Base-by-base conservation (phyloP, 2,329 filamentous ascomycete genomes). In the Arthrobotrys entomopaga region DNA sequence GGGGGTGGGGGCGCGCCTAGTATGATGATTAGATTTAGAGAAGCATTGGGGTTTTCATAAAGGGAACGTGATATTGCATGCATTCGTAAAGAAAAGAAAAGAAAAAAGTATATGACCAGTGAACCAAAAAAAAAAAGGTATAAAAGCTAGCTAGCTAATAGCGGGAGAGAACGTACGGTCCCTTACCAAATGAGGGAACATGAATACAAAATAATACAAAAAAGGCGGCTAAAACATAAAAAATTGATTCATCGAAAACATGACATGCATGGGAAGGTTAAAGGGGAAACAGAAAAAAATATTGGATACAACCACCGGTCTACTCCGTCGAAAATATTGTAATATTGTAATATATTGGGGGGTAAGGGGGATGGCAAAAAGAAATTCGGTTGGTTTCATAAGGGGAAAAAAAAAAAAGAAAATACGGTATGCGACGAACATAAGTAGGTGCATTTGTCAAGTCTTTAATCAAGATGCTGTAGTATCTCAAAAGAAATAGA, bases 281-380 rank as follows among this genome's bases (percentile, higher is more conserved):
- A 52, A n/a, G n/a, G n/a, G n/a, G n/a, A n/a, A n/a, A n/a, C n/a
- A 58, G 11, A 19, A 24, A 58, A 26, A 69, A 69, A 49, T 65
- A 66, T 42, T 66, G 61, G 34, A 73, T 58, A 63, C 69, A 73
- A 63, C 61, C 69, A 60, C 57, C 49, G 6, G 50, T 63, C 61
- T 73, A 66, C 69, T 66, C 69, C 69, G 29, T 63, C 54, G n/a
- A 49, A 50, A 53, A 73, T 72, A n/a, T 52, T 59, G 53, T 13
- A 53, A 73, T 72, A n/a, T 52, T 59, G 53, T 13, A 40, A 57
- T 13, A 13, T 42, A 50, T 16, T 22, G 13, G n/a, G 38, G 38
- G 42, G n/a, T 24, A 10, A n/a, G n/a, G 52, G 40, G 49, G 22
- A 59, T 56, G 22, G 49, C 22, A 11, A n/a, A 46, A n/a, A 46